phyloP scores from a whole-genome alignment of 371 early-diverging fungal genomes.

The Mortierella sp. region DNA sequence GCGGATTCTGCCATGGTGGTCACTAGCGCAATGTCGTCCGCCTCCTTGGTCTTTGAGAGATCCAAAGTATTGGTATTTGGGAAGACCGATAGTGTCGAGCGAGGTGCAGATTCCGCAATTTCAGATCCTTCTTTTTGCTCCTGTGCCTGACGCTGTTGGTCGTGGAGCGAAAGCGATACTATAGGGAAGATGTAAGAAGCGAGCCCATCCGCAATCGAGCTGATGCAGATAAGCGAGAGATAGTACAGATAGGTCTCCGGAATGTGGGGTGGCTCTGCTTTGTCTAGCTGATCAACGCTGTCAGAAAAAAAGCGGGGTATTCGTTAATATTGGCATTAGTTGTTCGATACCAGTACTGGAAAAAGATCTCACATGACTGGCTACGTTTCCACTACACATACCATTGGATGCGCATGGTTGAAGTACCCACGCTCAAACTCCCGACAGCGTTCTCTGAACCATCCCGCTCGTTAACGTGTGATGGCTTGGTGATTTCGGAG shows the following conservation, averaged over 20 bases:
- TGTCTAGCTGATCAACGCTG: slow-evolving; percentile 93
- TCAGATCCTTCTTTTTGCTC: slow-evolving; percentile 23
- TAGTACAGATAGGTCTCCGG: slow-evolving; percentile 92
- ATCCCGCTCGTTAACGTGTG: slow-evolving; percentile 42
- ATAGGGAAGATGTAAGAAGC: slow-evolving; percentile 76
- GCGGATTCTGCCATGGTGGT: slow-evolving; percentile 87
- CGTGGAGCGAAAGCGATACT: slow-evolving; percentile 63
- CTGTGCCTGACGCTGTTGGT: slow-evolving; percentile 38
- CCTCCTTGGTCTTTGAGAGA: slow-evolving; percentile 49
- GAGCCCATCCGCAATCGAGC: slow-evolving; percentile 80
- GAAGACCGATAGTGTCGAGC: slow-evolving; percentile 29
- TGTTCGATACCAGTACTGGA: neutral
- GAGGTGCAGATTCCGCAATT: slow-evolving; percentile 6
- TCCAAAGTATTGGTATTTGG: slow-evolving; percentile 48
- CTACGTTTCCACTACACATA: slow-evolving; percentile 37
- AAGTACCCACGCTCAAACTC: slow-evolving; percentile 64
- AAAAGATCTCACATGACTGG: neutral
- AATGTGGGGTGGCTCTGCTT: slow-evolving; percentile 88
- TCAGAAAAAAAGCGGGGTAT: neutral
- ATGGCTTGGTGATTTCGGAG: slow-evolving; percentile 28
- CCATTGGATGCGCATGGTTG: slow-evolving; percentile 86
- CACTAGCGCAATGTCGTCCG: slow-evolving; percentile 75
- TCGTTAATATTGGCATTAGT: neutral
- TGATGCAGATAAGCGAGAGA: slow-evolving; percentile 79
- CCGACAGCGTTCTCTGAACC: slow-evolving; percentile 42